A percentile compares a stretch with the other conserved stretches of the same genome.
These are phyloP conservation scores for Tuber melanosporum DNA, from an alignment of 495 filamentous ascomycete species.

Conservation along the genomic window DNA sequence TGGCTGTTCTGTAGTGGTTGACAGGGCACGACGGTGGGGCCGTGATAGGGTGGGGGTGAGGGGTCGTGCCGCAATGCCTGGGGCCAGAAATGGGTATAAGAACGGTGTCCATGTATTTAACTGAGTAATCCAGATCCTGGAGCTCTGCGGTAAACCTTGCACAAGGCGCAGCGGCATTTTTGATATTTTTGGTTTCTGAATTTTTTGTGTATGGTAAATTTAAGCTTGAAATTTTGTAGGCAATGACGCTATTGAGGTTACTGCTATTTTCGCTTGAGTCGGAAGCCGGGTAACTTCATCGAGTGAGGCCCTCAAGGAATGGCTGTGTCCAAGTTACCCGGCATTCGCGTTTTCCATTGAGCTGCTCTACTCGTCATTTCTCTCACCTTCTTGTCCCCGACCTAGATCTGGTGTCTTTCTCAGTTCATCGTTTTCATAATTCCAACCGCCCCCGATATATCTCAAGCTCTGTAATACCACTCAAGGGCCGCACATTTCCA, in stretches of 20 bases:
- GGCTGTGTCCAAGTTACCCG: not conserved
- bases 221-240: not conserved
- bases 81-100: not conserved
- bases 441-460: not conserved
- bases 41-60: not conserved
- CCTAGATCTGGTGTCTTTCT: not conserved
- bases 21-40: not conserved
- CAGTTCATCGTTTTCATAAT: not conserved
- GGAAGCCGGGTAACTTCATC: not conserved
- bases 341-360: not conserved
- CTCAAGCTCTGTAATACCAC: not conserved
- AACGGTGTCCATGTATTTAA: slow-evolving; percentile 1
- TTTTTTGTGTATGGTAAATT: too few species aligned
- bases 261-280: not conserved
- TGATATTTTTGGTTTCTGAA: not conserved
- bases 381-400: not conserved
- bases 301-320: not conserved
- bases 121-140: not conserved
- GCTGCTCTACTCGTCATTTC: not conserved
- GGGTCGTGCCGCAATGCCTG: not conserved
- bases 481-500: not conserved
- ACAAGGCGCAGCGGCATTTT: not conserved
- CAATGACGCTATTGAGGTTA: not conserved
- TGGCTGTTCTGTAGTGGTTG: not conserved
- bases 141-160: not conserved